Percentiles rank a stretch among this genome's conserved stretches.
Conservation (phyloP, 441 rosid genomes). For the Geranium incanum region DNA sequence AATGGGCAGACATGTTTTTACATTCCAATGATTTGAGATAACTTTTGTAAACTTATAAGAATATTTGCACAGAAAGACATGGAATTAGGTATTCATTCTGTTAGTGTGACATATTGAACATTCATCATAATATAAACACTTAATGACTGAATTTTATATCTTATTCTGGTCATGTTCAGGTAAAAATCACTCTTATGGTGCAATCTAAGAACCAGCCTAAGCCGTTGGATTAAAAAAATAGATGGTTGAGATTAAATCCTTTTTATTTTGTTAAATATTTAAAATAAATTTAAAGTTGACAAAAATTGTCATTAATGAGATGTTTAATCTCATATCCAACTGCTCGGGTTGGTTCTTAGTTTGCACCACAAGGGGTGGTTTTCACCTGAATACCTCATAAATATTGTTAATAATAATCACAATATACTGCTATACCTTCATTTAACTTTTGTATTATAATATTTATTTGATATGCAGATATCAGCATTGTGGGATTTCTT, state of each 20-base stretch:
- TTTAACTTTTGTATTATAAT: background rate
- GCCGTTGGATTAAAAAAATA: too few relatives aligned
- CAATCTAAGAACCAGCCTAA: too few relatives aligned
- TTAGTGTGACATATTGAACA: background rate
- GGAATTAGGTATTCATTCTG: background rate
- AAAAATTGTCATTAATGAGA: too few relatives aligned
- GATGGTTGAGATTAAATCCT: too few relatives aligned
- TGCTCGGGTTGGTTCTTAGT: background rate
- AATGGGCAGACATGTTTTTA: background rate
- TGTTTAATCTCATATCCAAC: too few relatives aligned
- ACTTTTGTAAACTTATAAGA: background rate
- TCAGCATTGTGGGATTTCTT: conserved; percentile 95
- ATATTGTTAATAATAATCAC: background rate
- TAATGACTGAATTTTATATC: background rate
- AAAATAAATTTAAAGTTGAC: too few relatives aligned
- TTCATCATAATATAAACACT: background rate
- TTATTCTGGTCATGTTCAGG: too few relatives aligned
- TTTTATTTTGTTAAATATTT: too few relatives aligned
- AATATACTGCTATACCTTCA: background rate
- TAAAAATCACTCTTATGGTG: too few relatives aligned
- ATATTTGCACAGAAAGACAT: background rate
- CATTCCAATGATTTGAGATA: background rate
- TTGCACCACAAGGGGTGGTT: background rate
- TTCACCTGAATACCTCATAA: background rate
- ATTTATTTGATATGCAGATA: conserved; percentile 42